Evolutionary conservation across 2,329 filamentous ascomycete genomes (phyloP), one percentile per base, ranked within the genome.

Genomic region (Atkinsonella texensis): DNA sequence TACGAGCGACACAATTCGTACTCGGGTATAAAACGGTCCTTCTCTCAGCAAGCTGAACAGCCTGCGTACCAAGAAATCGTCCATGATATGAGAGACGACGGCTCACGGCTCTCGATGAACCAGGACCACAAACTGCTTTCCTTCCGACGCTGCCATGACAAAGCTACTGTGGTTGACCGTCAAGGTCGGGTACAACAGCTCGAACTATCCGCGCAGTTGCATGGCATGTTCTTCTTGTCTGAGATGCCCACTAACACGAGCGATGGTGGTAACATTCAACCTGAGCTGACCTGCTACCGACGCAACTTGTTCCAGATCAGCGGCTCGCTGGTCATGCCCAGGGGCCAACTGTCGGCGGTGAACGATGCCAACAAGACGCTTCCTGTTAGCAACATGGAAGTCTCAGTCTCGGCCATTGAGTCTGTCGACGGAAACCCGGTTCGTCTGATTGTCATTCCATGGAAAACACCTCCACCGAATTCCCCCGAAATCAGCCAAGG

Each of bases 251-350:
- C 84, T 61, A 81, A 75, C 55, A 70, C 73, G 51, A 74, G 67
- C 57, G 80, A 84, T 57, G 79, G 77, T 53, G 72, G 68, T 45
- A 65, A 76, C 46, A 71, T 83, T 48, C 84, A 86, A 63, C 88
- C 81, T 49, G 91, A 97, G 69, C 70, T 97, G 65, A 97, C 91
- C 3, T 97, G 91, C 75, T 97, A 97, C 69, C 85, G 91, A 57
- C 82, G 91, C 46, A 97, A 97, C 64, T 74, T 97, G 47, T 97
- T 97, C 68, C 91, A 96, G 67, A 94, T 96, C 62, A 95, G 89
- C 55, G 91, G 91, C 53, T 89, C 85, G 5, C 80, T 95, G 53
- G 89, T 89, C 41, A 77, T 90, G 13, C 89, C 90, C 1, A 75
- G 88, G 55, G 84, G 82, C 31, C 78, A 89, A 55, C 74, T 91